Base-by-base conservation (phyloP, 1,284 basidiomycete species). In the Ganoderma meredithae region DNA sequence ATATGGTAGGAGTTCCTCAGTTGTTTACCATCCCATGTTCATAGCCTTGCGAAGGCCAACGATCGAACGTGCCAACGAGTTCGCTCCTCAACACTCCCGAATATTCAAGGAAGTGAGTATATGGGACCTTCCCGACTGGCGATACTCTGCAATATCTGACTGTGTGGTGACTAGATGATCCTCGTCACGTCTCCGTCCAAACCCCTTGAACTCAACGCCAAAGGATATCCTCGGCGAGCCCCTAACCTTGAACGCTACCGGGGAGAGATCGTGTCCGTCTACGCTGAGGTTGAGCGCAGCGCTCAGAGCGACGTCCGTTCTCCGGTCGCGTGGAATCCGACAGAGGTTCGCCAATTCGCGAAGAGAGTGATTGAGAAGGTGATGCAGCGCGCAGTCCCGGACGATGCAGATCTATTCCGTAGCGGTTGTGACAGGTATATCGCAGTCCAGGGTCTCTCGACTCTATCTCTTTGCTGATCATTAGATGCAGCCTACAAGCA, bases 1-100 rank as follows among this genome's bases (percentile, higher is more conserved):
- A 77, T 81, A 41, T 81, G 80, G 80, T 79, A 49, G n/a, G 73
- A 65, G 9, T 60, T 6, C 13, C 27, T 47, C 22, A 12, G n/a
- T 10, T 3, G 7, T 6, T 6, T 6, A 10, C 15, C 2, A 10
- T n/a, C 22, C 3, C 22, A 12, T 13, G 22, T 13, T 5, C 5
- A 5, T 25, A 25, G 0, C 22, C 9, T 27, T 49, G 12, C 5
- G 4, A 27, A 84, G 82, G 80, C 75, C 79, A 3, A 78, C 75
- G 6, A 69, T 84, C 0, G 76, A 83, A 60, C 73, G 79, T 40
- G 76, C 79, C 49, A 84, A 83, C 62, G 69, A 71, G 9, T 79
- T 75, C 43, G 80, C 80, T 7, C 82, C 82, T 1, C 77, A 80
- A 52, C 82, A 83, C 61, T 81, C 81, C 19, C 75, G 83, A 47